Evolutionary conservation across 1,284 basidiomycete species (phyloP).

Genomic region (Boletellus deceptivus): DNA sequence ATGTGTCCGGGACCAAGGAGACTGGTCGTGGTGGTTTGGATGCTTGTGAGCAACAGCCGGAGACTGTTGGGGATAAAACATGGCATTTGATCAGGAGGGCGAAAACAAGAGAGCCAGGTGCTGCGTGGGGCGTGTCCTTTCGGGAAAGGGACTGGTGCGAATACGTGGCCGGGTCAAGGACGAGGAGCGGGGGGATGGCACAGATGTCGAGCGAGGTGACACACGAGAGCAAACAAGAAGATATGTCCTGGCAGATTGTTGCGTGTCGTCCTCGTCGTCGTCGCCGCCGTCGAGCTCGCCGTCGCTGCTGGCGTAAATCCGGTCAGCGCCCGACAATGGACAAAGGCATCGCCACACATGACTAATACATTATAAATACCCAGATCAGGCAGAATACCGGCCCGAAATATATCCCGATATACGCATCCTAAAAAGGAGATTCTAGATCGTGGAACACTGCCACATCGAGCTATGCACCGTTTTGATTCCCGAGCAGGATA

Average conservation of each 20-base stretch:
- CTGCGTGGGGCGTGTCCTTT: constrained; percentile 3
- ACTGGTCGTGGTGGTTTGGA: constrained; percentile 66
- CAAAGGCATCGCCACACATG: constrained; percentile 15
- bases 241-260: constrained; percentile 14
- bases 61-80: constrained; percentile 80
- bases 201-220: constrained; percentile 8
- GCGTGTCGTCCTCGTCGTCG: constrained; percentile 8
- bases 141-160: constrained; percentile 9
- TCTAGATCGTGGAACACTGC: constrained; percentile 20
- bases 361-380: constrained; percentile 8
- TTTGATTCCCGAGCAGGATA: constrained; percentile 16
- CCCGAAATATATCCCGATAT: constrained; percentile 11
- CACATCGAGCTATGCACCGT: constrained; percentile 10
- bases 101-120: constrained; percentile 7
- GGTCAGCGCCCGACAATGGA: constrained; percentile 31
- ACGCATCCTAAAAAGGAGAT: constrained; percentile 5
- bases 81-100: constrained; percentile 43
- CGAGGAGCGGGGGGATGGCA: constrained; percentile 10
- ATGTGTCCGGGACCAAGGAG: constrained; percentile 63
- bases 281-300: constrained; percentile 17
- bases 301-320: constrained; percentile 13
- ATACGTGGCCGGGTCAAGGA: constrained; percentile 5
- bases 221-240: constrained; percentile 17
- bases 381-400: constrained; percentile 16
- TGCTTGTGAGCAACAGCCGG: constrained; percentile 75